These are phyloP conservation scores for Macadamia tetraphylla DNA, from an alignment of 164 flowering plant genomes.

Conservation along the genomic window DNA sequence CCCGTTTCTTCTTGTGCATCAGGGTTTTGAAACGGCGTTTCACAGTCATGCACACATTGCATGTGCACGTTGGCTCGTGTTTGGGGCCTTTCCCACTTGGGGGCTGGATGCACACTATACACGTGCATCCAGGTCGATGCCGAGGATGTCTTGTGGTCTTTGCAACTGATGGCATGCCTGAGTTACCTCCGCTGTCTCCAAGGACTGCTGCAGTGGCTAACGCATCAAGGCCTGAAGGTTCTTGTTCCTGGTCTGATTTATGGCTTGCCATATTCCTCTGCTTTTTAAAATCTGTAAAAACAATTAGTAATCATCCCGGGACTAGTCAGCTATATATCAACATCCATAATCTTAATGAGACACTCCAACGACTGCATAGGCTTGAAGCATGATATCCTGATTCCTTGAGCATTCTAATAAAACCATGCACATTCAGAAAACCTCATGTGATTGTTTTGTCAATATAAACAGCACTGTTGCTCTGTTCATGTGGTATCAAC, in stretches of 20 bases:
- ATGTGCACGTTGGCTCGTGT: slow-evolving; percentile 70
- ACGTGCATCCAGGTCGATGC: slow-evolving; percentile 89
- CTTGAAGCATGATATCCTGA: no score
- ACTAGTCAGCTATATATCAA: not conserved
- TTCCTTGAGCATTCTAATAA: no score
- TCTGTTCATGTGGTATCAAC: not conserved
- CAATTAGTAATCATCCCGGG: no score
- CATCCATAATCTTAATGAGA: not conserved
- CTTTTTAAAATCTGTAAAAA: slow-evolving; percentile 62
- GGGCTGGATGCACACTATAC: slow-evolving; percentile 99
- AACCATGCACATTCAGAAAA: no score
- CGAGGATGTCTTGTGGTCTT: slow-evolving; percentile 91
- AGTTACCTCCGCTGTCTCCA: slow-evolving; percentile 52
- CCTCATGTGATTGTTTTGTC: no score
- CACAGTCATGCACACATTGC: slow-evolving; percentile 64
- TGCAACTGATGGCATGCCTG: slow-evolving; percentile 44
- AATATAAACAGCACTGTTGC: no score
- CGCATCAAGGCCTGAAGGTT: slow-evolving; percentile 81
- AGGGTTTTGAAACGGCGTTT: slow-evolving; percentile 63
- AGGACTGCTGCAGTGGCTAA: slow-evolving; percentile 84
- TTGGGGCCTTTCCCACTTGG: slow-evolving; percentile 94
- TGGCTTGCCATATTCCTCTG: slow-evolving; percentile 32
- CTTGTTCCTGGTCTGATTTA: slow-evolving; percentile 29
- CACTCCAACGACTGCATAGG: not conserved
- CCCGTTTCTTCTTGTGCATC: slow-evolving; percentile 64